These are phyloP conservation scores for Neospermospora avenae DNA, from an alignment of 2,329 filamentous ascomycete genomes.

Conservation along the genomic window DNA sequence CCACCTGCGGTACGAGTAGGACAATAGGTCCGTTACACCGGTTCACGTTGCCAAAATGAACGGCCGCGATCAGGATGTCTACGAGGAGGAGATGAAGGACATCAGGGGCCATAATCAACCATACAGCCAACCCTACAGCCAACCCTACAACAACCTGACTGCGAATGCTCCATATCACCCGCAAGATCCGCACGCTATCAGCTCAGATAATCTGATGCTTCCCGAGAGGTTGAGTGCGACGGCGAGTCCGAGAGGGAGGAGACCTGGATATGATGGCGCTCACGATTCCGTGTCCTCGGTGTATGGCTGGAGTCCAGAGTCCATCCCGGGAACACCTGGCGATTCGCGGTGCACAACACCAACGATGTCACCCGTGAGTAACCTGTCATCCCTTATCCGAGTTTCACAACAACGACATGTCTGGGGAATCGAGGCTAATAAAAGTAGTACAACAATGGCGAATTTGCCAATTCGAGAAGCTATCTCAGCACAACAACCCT, in stretches of 20 bases:
- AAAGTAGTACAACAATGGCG: not conserved
- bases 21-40: not conserved
- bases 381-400: not conserved
- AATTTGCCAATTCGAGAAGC: not conserved
- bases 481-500: conserved; percentile 9
- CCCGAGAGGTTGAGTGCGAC: not conserved
- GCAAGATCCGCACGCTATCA: not conserved
- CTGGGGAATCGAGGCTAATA: not conserved
- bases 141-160: no score
- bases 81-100: conserved; percentile 6
- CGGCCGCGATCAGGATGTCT: not conserved
- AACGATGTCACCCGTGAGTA: not conserved
- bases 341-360: not conserved
- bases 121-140: not conserved
- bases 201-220: not conserved
- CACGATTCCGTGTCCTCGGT: not conserved
- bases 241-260: not conserved
- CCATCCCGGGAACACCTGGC: conserved; percentile 3
- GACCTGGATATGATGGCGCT: not conserved
- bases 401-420: no score
- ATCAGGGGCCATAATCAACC: not conserved
- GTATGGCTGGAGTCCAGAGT: not conserved
- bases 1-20: not conserved
- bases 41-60: not conserved
- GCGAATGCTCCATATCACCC: no score